phyloP scores from a whole-genome alignment of 306 rosid genomes.

The Vigna radiata region DNA sequence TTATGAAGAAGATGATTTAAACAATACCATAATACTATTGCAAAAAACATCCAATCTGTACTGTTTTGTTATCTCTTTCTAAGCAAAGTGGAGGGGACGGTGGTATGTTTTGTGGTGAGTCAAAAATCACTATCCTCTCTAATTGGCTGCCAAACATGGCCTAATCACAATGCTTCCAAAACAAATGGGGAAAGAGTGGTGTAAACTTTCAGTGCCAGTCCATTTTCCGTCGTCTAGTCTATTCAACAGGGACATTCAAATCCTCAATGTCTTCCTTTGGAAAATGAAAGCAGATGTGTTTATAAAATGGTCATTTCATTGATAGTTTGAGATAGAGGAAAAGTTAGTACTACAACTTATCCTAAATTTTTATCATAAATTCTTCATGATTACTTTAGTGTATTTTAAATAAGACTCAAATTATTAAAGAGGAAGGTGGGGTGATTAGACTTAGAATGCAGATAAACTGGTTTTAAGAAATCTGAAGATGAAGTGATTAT shows the following conservation, averaged over 20 bases:
- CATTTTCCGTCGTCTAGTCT: conserved; percentile 33
- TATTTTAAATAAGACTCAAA: conserved; percentile 2
- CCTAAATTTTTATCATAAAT: neutral
- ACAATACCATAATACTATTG: neutral
- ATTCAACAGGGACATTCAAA: conserved; percentile 36
- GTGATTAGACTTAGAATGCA: neutral
- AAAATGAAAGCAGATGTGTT: conserved; percentile 16
- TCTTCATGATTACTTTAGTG: neutral
- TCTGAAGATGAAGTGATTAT: neutral
- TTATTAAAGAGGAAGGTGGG: neutral
- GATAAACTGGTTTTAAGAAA: neutral
- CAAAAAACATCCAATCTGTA: conserved; percentile 16
- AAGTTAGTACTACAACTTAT: neutral
- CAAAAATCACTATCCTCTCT: neutral
- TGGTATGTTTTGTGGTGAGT: conserved; percentile 21
- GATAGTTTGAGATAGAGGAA: neutral
- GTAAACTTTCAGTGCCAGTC: conserved; percentile 36
- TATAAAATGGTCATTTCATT: conserved; percentile 10
- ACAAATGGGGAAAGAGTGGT: conserved; percentile 12
- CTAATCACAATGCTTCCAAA: conserved; percentile 2
- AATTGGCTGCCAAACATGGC: conserved; percentile 40
- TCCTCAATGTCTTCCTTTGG: conserved; percentile 6
- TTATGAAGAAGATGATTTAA: neutral
- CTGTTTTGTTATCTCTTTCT: conserved; percentile 11
- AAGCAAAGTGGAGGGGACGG: conserved; percentile 25